phyloP scores from a whole-genome alignment of 1,284 basidiomycete genomes.

The Gymnopus androsaceus region DNA sequence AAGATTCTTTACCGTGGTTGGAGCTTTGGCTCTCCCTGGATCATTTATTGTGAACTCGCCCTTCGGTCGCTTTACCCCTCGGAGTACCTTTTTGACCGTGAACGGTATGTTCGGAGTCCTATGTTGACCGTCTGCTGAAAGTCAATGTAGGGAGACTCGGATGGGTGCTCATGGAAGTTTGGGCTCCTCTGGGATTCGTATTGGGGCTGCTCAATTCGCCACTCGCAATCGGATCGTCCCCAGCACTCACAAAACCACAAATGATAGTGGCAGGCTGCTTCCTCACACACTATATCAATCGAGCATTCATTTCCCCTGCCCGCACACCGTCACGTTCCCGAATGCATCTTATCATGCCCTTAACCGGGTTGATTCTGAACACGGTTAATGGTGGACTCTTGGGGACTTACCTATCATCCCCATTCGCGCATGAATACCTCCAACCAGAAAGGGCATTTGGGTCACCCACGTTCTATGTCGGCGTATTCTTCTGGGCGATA shows the following conservation, averaged over 20 bases:
- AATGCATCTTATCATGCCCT: slow-evolving; percentile 68
- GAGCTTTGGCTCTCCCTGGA: slow-evolving; percentile 24
- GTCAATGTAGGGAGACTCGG: slow-evolving; percentile 46
- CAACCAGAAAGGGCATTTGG: slow-evolving; percentile 28
- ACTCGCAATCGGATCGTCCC: slow-evolving; percentile 34
- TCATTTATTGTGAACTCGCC: slow-evolving; percentile 61
- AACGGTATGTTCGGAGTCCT: slow-evolving; percentile 45
- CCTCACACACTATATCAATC: slow-evolving; percentile 81
- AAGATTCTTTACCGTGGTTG: slow-evolving; percentile 23
- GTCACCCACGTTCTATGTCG: slow-evolving; percentile 59
- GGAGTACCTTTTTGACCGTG: slow-evolving; percentile 48
- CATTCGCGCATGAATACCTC: slow-evolving; percentile 45
- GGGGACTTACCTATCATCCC: slow-evolving; percentile 68
- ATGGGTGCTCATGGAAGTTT: slow-evolving; percentile 87
- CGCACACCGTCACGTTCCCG: slow-evolving; percentile 81
- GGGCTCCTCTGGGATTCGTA: slow-evolving; percentile 68
- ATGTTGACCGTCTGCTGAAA: background rate
- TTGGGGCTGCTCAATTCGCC: slow-evolving; percentile 53
- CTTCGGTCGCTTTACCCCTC: slow-evolving; percentile 74
- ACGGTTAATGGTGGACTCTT: slow-evolving; percentile 71
- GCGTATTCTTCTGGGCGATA: slow-evolving; percentile 63
- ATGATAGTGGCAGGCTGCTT: slow-evolving; percentile 63
- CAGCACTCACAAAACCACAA: slow-evolving; percentile 42
- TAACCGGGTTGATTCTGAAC: slow-evolving; percentile 70
- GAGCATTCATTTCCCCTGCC: slow-evolving; percentile 81